Percentiles rank a stretch among this genome's conserved stretches.
These are phyloP conservation scores for Porphyra umbilicalis DNA, from an alignment of 31 red algal genomes.

Conservation along the genomic window DNA sequence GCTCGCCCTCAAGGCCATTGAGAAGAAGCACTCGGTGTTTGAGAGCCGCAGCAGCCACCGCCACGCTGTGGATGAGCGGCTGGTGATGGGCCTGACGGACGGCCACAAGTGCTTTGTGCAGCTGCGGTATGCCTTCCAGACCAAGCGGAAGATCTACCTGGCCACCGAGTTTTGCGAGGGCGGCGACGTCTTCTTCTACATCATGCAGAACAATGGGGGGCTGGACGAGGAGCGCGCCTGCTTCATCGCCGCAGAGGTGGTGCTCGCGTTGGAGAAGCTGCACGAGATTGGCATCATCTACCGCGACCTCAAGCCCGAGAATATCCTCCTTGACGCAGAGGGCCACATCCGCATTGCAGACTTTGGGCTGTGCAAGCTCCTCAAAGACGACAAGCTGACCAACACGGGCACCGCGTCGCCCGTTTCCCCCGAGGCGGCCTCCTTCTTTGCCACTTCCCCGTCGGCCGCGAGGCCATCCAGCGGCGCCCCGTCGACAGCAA, in stretches of 20 bases:
- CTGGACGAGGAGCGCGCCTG: conserved; percentile 59
- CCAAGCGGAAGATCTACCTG: conserved; percentile 61
- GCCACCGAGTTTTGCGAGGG: conserved; percentile 95
- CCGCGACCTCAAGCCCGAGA: conserved; percentile 90
- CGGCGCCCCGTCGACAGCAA: too few relatives aligned
- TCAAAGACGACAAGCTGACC: conserved; percentile 4
- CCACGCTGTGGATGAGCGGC: conserved; percentile 76
- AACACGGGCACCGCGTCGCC: background rate
- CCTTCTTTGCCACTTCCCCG: background rate
- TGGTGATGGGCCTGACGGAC: conserved; percentile 54
- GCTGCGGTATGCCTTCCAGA: conserved; percentile 86
- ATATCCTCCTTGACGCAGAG: conserved; percentile 64
- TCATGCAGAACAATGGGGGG: conserved; percentile 13
- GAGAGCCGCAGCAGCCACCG: conserved; percentile 41
- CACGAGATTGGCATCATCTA: conserved; percentile 72
- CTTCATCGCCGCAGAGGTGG: conserved; percentile 73
- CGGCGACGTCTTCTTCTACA: conserved; percentile 70
- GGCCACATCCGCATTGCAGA: conserved; percentile 75
- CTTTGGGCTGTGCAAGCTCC: conserved; percentile 71
- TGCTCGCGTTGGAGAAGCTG: conserved; percentile 69
- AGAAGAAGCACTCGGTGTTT: conserved; percentile 57
- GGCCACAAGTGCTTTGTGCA: conserved; percentile 56
- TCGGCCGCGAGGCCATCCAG: background rate
- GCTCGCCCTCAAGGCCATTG: conserved; percentile 71
- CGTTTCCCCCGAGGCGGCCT: background rate